Base-by-base conservation (phyloP, 1,284 basidiomycete genomes). In the Cryptococcus deneoformans region DNA sequence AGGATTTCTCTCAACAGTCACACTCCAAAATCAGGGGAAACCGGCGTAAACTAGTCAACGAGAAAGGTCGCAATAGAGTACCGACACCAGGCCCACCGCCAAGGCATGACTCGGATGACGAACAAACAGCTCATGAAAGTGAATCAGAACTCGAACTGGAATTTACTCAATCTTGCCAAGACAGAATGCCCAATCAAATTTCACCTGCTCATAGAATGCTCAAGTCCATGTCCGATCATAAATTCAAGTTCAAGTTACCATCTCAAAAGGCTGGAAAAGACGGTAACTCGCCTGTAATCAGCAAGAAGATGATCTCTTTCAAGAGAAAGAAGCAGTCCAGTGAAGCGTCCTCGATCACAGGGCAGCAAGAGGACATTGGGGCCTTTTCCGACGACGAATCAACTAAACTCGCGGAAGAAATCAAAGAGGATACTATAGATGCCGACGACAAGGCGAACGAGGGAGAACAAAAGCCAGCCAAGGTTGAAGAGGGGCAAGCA, bases 321-420 rank as follows among this genome's bases (percentile, higher is more conserved):
- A 20, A 3, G 29, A 43, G 50, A 20, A 36, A 38, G 49, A 46
- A 48, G 35, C 49, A 8, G 6, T 6, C 16, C 20, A 38, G 4
- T 6, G 35, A 20, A 20, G 20, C 20, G 20, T 20, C 20, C 20
- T 20, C 20, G 20, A 20, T 20, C 20, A 20, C 20, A 20, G 20
- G 20, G 20, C 20, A 20, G 20, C 20, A 20, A 20, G 20, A 20
- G 20, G 53, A 16, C 16, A 46, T 6, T 34, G 55, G 37, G 24
- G 42, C 61, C 7, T 54, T 59, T 40, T 46, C 52, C 11, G 60
- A 62, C 34, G 60, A 56, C 29, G 54, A 52, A 4, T 56, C 56
- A 42, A 56, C 53, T 20, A 20, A 20, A 20, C 20, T 20, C 5
- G 53, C 52, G 10, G 53, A 49, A 12, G 57, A 50, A 9, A 53